phyloP scores from a whole-genome alignment of 805 yeast genomes.

The Wickerhamiella slavikovae region DNA sequence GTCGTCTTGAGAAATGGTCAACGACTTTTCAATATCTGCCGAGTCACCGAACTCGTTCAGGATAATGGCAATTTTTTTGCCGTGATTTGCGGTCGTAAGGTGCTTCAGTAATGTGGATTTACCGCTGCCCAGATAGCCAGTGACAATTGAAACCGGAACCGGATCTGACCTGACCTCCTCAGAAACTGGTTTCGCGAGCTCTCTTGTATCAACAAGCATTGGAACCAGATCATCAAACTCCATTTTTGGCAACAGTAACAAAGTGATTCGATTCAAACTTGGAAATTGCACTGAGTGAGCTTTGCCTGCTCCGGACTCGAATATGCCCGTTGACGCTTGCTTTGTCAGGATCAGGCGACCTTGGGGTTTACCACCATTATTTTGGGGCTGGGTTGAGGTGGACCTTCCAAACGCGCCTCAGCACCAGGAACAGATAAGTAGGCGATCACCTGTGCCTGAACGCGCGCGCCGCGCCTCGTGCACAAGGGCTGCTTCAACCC shows the following conservation, averaged over 20 bases:
- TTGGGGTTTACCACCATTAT: no score
- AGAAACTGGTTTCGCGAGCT: not conserved
- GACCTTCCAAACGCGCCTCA: no score
- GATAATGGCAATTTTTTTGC: slow-evolving; percentile 66
- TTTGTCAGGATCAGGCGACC: no score
- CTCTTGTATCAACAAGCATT: slow-evolving; percentile 11
- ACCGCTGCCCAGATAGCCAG: slow-evolving; percentile 92
- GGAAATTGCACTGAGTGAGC: no score
- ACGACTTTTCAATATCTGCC: slow-evolving; percentile 67
- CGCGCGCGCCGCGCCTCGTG: no score
- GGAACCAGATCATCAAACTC: slow-evolving; percentile 14
- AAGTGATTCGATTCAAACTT: no score
- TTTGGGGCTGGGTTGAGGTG: no score
- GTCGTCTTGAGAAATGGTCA: slow-evolving; percentile 35
- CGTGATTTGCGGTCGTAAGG: slow-evolving; percentile 43
- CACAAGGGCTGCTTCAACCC: no score
- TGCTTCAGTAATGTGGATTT: slow-evolving; percentile 62
- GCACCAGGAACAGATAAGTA: no score
- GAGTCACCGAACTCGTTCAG: slow-evolving; percentile 81
- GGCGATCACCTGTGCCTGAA: no score
- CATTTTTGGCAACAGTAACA: not conserved
- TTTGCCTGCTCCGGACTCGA: no score
- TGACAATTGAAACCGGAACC: slow-evolving; percentile 80
- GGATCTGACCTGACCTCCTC: not conserved
- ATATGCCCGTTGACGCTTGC: no score